phyloP scores from a whole-genome alignment of 2,329 filamentous ascomycete genomes.

The Helotiales sp. region DNA sequence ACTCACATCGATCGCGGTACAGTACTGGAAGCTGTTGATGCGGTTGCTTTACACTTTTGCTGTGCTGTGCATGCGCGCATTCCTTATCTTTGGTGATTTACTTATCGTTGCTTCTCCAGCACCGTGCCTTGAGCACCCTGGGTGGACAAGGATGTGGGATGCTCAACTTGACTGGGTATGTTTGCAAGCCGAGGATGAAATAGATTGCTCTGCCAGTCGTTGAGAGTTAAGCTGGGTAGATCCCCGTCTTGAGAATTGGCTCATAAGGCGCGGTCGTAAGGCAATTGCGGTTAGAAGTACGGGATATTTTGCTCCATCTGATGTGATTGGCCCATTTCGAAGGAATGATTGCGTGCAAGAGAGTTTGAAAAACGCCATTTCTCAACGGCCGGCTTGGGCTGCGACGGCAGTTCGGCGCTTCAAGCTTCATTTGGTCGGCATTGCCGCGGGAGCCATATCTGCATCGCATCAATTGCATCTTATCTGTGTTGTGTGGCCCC shows the following conservation, averaged over 20 bases:
- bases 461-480: neutral
- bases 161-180: neutral
- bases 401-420: neutral
- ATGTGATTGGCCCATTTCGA: neutral
- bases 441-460: conserved; percentile 33
- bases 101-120: conserved; percentile 9
- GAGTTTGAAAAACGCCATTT: conserved; percentile 24
- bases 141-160: neutral
- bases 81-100: conserved; percentile 9
- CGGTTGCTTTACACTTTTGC: neutral
- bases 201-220: neutral
- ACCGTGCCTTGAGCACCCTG: conserved; percentile 13
- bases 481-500: conserved; percentile 18
- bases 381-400: conserved; percentile 20
- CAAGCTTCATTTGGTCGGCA: conserved; percentile 35
- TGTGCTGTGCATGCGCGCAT: neutral
- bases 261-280: neutral
- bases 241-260: neutral
- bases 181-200: neutral
- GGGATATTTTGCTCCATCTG: neutral
- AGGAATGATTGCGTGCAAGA: neutral
- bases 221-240: neutral
- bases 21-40: neutral
- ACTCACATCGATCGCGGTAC: neutral
- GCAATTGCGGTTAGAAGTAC: neutral